Evolutionary conservation across 2,329 filamentous ascomycete species (phyloP), one percentile per base, ranked within the genome.

Genomic region (Xylaria sp.): DNA sequence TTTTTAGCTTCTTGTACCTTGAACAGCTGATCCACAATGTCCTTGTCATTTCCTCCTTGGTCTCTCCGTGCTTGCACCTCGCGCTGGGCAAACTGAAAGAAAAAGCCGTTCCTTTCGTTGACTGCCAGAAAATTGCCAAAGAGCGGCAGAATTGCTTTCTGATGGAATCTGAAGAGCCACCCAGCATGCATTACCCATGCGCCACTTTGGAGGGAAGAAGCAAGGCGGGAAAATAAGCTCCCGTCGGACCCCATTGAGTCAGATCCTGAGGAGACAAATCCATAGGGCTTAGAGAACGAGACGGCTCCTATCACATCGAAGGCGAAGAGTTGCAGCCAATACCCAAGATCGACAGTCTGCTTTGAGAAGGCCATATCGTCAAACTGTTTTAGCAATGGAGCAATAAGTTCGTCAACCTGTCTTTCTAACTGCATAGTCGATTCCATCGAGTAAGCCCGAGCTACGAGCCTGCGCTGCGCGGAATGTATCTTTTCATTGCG

Each of bases 51-150:
- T 1, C 63, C 68, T 9, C 60, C 64, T 40, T 57, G 53, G 9
- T 60, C 59, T n/a, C 50, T 65, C 6, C 69, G 67, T 1, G 44
- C 47, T 32, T 65, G 29, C 5, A 73, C 66, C 37, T 71, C 65
- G 5, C 51, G 27, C 2, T 63, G 53, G 12, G 71, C 60, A 42
- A 70, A 65, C 2, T 68, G 18, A 47, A 66, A 69, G 64, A 73
- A 73, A 54, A 69, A 71, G 16, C 65, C 66, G 21, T 72, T 71
- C 21, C 71, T 66, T n/a, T 71, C 66, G 23, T 72, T 72, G 3
- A 64, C 16, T 13, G 69, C 69, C 16, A 72, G 32, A 21, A 61
- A 60, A 21, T 72, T 72, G n/a, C 71, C 66, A 21, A 72, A n/a
- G 13, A 61, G 5, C 1, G 69, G 70, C 69, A 68, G 50, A 12